These are phyloP conservation scores for Colletotrichum somersetense DNA, from an alignment of 2,329 filamentous ascomycete genomes.

Conservation along the genomic window DNA sequence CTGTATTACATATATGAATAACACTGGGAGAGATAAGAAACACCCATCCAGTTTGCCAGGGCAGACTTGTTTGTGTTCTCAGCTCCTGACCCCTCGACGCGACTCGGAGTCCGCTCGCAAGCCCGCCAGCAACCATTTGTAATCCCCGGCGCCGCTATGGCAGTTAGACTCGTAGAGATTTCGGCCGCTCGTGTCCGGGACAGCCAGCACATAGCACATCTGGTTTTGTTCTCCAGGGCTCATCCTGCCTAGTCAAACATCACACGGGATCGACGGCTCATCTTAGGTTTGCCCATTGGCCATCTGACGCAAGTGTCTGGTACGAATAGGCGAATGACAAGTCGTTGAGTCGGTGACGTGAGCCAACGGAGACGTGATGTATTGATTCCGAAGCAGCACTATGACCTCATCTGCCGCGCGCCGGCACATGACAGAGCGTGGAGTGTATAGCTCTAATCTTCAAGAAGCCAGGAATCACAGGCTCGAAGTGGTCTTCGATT, in stretches of 20 bases:
- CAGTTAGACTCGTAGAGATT: too few species aligned
- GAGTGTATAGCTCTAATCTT: neutral
- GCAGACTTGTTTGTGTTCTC: neutral
- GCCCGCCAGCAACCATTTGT: too few species aligned
- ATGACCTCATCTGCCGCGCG: neutral
- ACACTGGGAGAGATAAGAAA: neutral
- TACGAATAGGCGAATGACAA: too few species aligned
- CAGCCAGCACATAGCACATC: too few species aligned
- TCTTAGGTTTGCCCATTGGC: conserved; percentile 3
- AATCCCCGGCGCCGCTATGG: too few species aligned
- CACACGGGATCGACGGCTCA: neutral
- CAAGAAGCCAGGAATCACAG: neutral
- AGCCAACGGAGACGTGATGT: too few species aligned
- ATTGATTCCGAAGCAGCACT: too few species aligned
- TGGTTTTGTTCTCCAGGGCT: neutral
- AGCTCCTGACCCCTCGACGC: too few species aligned
- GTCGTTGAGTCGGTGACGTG: too few species aligned
- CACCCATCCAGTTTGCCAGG: neutral
- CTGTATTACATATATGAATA: neutral
- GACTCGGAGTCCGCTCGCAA: too few species aligned
- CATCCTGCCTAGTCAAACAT: conserved; percentile 7
- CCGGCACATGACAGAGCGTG: neutral
- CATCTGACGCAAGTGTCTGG: neutral
- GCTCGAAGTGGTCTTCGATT: neutral
- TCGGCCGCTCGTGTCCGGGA: too few species aligned